Conservation (phyloP, 257 asterid species). For the Lavandula angustifolia region DNA sequence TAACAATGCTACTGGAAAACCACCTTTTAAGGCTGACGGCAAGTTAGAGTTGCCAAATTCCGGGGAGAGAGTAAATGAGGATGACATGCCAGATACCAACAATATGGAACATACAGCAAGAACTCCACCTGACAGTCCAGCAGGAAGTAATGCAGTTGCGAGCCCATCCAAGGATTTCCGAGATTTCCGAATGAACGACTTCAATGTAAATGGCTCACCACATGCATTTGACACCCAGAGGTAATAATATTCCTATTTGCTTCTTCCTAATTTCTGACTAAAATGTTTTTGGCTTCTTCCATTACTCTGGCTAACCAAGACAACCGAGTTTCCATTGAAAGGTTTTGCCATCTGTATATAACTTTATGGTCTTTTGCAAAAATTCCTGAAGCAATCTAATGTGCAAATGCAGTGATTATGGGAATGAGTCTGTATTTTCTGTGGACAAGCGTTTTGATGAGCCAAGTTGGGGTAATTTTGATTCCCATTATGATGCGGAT, state of each 20-base stretch:
- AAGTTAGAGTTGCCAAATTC: slow-evolving; percentile 48
- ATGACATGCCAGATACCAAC: slow-evolving; percentile 44
- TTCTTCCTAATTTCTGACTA: background rate
- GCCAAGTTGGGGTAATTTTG: slow-evolving; percentile 78
- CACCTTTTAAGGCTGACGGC: slow-evolving; percentile 51
- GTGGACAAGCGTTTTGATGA: slow-evolving; percentile 66
- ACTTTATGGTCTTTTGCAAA: slow-evolving; percentile 14
- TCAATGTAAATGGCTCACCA: slow-evolving; percentile 67
- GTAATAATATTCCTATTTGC: slow-evolving; percentile 38
- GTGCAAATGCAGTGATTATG: slow-evolving; percentile 60
- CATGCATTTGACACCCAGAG: slow-evolving; percentile 66
- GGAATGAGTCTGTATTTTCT: slow-evolving; percentile 52
- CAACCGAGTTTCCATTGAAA: slow-evolving; percentile 11
- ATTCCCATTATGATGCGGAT: slow-evolving; percentile 65
- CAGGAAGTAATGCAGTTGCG: slow-evolving; percentile 49
- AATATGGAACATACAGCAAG: slow-evolving; percentile 45
- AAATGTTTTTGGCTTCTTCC: slow-evolving; percentile 7
- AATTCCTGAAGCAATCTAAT: slow-evolving; percentile 12
- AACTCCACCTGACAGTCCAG: slow-evolving; percentile 79
- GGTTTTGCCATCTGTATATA: slow-evolving; percentile 1
- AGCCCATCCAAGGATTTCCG: slow-evolving; percentile 63
- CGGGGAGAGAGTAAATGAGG: slow-evolving; percentile 39
- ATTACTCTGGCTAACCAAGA: slow-evolving; percentile 4
- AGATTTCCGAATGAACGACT: slow-evolving; percentile 48
- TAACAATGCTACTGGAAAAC: slow-evolving; percentile 26